Conservation (phyloP, 2,329 filamentous ascomycete species). For the Biscogniauxia sp. region DNA sequence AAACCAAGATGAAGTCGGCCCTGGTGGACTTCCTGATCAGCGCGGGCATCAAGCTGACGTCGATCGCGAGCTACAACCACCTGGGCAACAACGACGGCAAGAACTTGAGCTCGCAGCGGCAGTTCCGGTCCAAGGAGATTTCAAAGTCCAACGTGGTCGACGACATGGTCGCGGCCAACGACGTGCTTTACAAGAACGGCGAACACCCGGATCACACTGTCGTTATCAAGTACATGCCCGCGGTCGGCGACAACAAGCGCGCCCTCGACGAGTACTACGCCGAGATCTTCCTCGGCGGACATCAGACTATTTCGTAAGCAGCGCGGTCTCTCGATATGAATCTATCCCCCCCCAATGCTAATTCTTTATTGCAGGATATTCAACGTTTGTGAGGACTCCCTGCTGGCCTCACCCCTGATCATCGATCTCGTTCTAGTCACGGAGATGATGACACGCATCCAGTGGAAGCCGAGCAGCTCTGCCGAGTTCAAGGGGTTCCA, state of each 20-base stretch:
- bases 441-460: conserved; percentile 98
- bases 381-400: conserved; percentile 98
- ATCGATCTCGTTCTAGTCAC: conserved; percentile 91
- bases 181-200: conserved; percentile 81
- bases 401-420: conserved; percentile 92
- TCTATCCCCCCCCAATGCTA: not conserved
- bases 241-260: conserved; percentile 98
- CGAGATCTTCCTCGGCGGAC: conserved; percentile 97
- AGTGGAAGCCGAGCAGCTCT: conserved; percentile 70
- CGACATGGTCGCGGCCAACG: conserved; percentile 98
- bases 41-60: conserved; percentile 97
- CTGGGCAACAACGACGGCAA: conserved; percentile 99
- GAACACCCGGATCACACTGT: conserved; percentile 98
- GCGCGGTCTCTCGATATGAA: not conserved
- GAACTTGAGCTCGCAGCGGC: conserved; percentile 95
- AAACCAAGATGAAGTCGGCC: conserved; percentile 99
- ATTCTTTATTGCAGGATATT: conserved; percentile 65
- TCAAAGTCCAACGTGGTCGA: conserved; percentile 99
- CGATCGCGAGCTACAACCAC: conserved; percentile 98
- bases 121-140: conserved; percentile 99
- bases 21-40: conserved; percentile 98
- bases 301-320: conserved; percentile 85
- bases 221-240: conserved; percentile 99
- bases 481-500: conserved; percentile 90
- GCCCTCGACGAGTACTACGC: conserved; percentile 98